Evolutionary conservation across 202 grass and related monocot species (phyloP), one percentile per base, ranked within the genome.

Genomic region (Setaria viridis): DNA sequence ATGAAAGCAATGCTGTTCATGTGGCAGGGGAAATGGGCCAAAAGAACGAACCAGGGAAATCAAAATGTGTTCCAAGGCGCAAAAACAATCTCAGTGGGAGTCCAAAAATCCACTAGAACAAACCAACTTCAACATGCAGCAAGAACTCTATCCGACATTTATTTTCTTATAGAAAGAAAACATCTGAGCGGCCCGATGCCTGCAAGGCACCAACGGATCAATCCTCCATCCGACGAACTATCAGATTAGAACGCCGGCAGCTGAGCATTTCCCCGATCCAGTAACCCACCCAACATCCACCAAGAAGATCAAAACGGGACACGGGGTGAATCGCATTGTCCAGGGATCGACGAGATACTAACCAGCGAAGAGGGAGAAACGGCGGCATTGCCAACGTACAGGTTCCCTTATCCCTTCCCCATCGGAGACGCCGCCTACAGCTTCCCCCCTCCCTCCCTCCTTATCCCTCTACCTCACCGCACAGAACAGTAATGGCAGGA

Each of bases 401-500:
- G n/a, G 42, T 16, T 60, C 8, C 34, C 16, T 42, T 60, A 82
- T 82, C 43, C 54, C 69, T 70, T 84, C 85, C 9, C 32, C 84
- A 77, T 64, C 45, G 77, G 71, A 85, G 87, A 12, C n/a, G 37
- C 2, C 15, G 53, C 79, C 50, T 11, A 21, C n/a, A 16, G 20
- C 79, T 25, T 6, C 77, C 51, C 11, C 70, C 47, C 49, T 9
- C 21, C 42, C n/a, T 11, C 39, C 67, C 25, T 39, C 65, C 80
- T 48, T 82, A 60, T 82, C 80, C 37, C 82, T 67, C 69, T 58
- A 19, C 57, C 67, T 69, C 76, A 57, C 72, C 74, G 54, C 50
- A 33, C 72, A 0, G 35, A 41, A 70, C 85, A 85, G 60, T 90
- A 65, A 53, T 51, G 67, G 30, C 79, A 86, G 60, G 67, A 5